Evolutionary conservation across 2,329 filamentous ascomycete species (phyloP), one percentile per base, ranked within the genome.

Genomic region (Monosporascus sp.): DNA sequence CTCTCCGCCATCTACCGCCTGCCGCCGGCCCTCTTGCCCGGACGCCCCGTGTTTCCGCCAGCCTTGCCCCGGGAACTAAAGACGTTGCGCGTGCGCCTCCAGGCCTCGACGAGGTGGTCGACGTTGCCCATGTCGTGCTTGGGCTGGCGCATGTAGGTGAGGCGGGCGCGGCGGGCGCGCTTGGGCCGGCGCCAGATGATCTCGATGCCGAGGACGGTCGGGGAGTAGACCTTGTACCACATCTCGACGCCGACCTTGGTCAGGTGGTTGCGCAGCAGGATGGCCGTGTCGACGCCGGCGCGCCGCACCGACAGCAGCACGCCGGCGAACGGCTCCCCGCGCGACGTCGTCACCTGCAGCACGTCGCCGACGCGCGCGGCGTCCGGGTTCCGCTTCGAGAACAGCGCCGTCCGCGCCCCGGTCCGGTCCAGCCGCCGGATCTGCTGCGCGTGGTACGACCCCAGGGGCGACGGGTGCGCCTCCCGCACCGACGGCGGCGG

Each of bases 141-240:
- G 55, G 89, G 84, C 77, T 92, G 79, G 68, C 92, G 83, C 88
- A 99, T 88, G 73, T 93, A 97, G 65, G 90, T 96, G 71, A 99
- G 78, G 62, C 91, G 81, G 26, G 92, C 93, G 65, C 94, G 84
- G 69, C 92, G 86, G 60, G 91, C 90, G 71, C 91, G 84, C 86
- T 91, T 94, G 67, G 83, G 81, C 59, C 84, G 82, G 64, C 93
- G 80, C 83, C 96, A 90, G 71, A 97, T 89, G 64, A 99, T 87
- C 75, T 99, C 93, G 66, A 99, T 91, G 59, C 90, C 90, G 69
- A 88, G 85, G 34, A 97, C 87, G 67, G 90, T 88, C 56, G 93
- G 93, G 67, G 85, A 90, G 78, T 94, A 97, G 55, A 97, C 80
- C 79, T 99, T 99, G 74, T 89, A 91, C 86, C 91, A 96, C 90